Evolutionary conservation across 768 basidiomycete species (phyloP).

Genomic region (Jaapia argillacea): DNA sequence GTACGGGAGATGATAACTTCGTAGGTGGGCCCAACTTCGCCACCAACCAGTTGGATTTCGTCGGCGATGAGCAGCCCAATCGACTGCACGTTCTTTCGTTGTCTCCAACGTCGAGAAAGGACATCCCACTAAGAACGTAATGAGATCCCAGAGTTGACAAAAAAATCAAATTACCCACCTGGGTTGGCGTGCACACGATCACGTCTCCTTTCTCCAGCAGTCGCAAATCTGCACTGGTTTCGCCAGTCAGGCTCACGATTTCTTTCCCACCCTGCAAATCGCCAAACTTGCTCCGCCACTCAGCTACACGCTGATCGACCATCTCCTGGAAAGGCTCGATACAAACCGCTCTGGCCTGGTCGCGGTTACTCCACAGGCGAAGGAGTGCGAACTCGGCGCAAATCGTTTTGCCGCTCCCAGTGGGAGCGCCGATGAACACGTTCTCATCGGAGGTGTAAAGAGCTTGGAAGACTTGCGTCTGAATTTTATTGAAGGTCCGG

Average conservation of each 20-base stretch:
- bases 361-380: constrained; percentile 86
- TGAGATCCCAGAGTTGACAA: not conserved
- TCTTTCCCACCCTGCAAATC: constrained; percentile 85
- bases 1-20: constrained; percentile 94
- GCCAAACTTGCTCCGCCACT: constrained; percentile 85
- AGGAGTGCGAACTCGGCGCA: constrained; percentile 95
- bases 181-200: constrained; percentile 87
- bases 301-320: constrained; percentile 83
- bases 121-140: constrained; percentile 73
- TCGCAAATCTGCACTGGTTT: constrained; percentile 85
- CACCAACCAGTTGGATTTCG: constrained; percentile 90
- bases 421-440: constrained; percentile 92
- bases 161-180: constrained; percentile 37
- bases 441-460: constrained; percentile 95
- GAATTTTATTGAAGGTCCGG: constrained; percentile 94
- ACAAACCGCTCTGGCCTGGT: constrained; percentile 80
- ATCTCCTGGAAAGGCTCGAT: constrained; percentile 97
- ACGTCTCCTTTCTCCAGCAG: constrained; percentile 87
- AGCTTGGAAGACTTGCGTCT: constrained; percentile 98
- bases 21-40: constrained; percentile 92
- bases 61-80: constrained; percentile 91
- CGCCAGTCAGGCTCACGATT: constrained; percentile 89
- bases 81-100: constrained; percentile 92
- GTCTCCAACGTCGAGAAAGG: constrained; percentile 89
- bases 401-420: constrained; percentile 95